Percentiles rank a stretch among this genome's conserved stretches.
phyloP scores from a whole-genome alignment of 73 alveolate species.

The Urostyla sp. region DNA sequence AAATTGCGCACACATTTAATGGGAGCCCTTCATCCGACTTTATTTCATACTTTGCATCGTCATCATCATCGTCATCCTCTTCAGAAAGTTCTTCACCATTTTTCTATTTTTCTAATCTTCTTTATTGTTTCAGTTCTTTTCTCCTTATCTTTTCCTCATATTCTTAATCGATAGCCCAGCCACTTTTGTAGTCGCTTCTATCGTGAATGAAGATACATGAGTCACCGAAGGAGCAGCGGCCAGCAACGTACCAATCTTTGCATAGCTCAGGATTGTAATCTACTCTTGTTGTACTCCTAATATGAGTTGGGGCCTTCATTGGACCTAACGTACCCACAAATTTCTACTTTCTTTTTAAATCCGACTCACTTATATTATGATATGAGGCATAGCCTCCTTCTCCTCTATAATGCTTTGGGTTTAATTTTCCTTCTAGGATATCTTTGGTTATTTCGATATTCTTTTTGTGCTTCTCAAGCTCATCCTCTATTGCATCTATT shows the following conservation, averaged over 20 bases:
- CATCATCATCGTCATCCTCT: conserved; percentile 54
- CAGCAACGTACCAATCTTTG: conserved; percentile 94
- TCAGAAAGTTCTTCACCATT: conserved; percentile 52
- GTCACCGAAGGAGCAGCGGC: conserved; percentile 97
- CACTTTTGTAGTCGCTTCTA: conserved; percentile 94
- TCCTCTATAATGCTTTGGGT: conserved; percentile 77
- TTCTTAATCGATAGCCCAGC: conserved; percentile 93
- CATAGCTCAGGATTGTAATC: conserved; percentile 95
- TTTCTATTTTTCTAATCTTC: conserved; percentile 61
- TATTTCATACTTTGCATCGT: conserved; percentile 58
- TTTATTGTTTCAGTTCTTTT: conserved; percentile 64
- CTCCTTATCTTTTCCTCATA: conserved; percentile 76
- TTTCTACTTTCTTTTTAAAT: conserved; percentile 59
- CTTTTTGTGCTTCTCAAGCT: conserved; percentile 22
- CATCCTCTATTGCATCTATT: conserved; percentile 53
- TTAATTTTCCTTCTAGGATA: conserved; percentile 74
- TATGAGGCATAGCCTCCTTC: conserved; percentile 71
- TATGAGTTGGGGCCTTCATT: conserved; percentile 75
- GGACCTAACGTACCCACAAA: conserved; percentile 78
- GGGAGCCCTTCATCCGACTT: conserved; percentile 61
- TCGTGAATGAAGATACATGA: conserved; percentile 95
- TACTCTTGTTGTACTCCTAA: conserved; percentile 85
- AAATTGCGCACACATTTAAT: conserved; percentile 72
- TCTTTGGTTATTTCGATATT: conserved; percentile 70
- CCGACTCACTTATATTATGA: conserved; percentile 70